Evolutionary conservation across 345 rosid genomes (phyloP).

Genomic region (Ailanthus altissimus): DNA sequence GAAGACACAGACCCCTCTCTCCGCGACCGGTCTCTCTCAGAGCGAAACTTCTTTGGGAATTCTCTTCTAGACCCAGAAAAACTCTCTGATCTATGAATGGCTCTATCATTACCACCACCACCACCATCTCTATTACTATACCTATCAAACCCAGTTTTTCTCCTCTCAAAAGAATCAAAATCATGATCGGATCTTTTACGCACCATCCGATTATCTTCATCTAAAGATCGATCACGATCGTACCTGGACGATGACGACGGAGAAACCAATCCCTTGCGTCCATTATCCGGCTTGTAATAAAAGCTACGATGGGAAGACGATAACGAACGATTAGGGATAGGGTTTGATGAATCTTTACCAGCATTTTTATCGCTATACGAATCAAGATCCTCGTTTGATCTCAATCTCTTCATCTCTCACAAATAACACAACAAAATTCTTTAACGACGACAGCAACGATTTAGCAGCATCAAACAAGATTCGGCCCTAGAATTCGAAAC

Average conservation of each 20-base stretch:
- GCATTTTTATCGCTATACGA: conserved; percentile 49
- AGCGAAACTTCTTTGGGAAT: conserved; percentile 81
- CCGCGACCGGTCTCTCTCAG: conserved; percentile 78
- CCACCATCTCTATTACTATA: conserved; percentile 44
- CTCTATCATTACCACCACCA: conserved; percentile 33
- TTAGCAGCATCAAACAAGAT: background rate
- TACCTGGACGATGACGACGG: conserved; percentile 46
- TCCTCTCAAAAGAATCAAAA: conserved; percentile 58
- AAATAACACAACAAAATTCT: background rate
- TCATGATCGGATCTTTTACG: conserved; percentile 71
- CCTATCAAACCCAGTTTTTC: conserved; percentile 64
- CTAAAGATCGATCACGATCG: conserved; percentile 62
- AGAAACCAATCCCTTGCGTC: conserved; percentile 53
- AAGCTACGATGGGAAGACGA: conserved; percentile 62
- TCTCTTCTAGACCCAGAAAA: conserved; percentile 68
- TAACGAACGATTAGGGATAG: conserved; percentile 51
- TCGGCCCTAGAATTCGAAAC: background rate
- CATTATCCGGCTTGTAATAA: conserved; percentile 53
- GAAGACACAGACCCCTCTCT: conserved; percentile 74
- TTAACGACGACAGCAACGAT: background rate
- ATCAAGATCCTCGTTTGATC: conserved; percentile 82
- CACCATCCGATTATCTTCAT: conserved; percentile 52
- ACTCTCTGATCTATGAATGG: conserved; percentile 71
- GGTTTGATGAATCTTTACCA: conserved; percentile 39
- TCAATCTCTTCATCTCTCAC: conserved; percentile 67